Base-by-base conservation (phyloP, 306 rosid genomes). In the Arachis stenosperma region DNA sequence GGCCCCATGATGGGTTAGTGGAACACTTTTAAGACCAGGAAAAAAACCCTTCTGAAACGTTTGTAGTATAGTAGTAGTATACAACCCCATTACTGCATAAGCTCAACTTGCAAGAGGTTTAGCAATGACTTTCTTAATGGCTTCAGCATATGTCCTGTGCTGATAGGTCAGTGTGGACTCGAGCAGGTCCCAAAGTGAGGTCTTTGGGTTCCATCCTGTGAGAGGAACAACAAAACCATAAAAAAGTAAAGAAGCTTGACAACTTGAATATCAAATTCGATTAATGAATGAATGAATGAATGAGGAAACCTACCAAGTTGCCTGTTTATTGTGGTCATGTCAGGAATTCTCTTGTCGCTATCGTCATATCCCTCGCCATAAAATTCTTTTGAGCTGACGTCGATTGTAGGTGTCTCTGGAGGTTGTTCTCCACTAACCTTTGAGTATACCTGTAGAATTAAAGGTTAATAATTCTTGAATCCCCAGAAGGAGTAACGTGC, bases 301-400 rank as follows among this genome's bases (percentile, higher is more conserved):
- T 65, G 44, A 58, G 42, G 40, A 30, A 22, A 55, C 78, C 11
- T 89, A 94, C 99, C 99, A 10, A 94, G 97, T 71, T 94, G 99
- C 82, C 8, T 86, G 82, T 90, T 87, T 78, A 94, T 94, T 54
- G 91, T 90, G 84, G 99, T 88, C 99, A 94, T 94, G 81, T 91
- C 99, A 0, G 99, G 99, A 75, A 94, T 94, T 84, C 99, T 87
- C 90, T 94, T 94, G 75, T 94, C 98, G 50, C 99, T 91, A 17
- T 94, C 98, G 56, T 94, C 99, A 30, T 94, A 94, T 33, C 99
- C 99, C 67, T 81, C 96, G 1, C 99, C 99, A 1, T 94, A 94
- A 61, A 94, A 94, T 67, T 94, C 98, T 78, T 88, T 76, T 2
- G 99, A 94, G 91, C 90, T 91, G 50, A 94, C 88, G 79, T 94